Base-by-base conservation (phyloP, 257 asterid species). In the Nyctanthes arbortristis region DNA sequence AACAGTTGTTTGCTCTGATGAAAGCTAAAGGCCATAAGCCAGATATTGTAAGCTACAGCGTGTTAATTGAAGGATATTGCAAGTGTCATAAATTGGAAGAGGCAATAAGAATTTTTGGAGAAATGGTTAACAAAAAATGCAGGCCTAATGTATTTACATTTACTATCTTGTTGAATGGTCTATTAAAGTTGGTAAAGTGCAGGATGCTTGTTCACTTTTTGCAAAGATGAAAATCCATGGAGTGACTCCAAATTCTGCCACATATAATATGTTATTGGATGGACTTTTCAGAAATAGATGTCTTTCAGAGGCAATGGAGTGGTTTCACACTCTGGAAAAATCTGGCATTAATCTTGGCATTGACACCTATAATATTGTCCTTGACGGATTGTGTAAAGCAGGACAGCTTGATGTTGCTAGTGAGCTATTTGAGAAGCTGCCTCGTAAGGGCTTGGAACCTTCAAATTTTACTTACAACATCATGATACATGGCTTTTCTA, bases 371-470 rank as follows among this genome's bases (percentile, higher is more conserved):
- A 87, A 84, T 78, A 74, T 82, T 61, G 73, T 84, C 2, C 84
- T 82, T 61, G 79, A 73, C 39, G 96, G 96, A 18, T 72, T 86
- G 36, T 83, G 91, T 75, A 87, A 81, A 79, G 67, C n/a, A 82
- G 84, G 87, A 86, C 43, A 61, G 91, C 83, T 84, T 31, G 75
- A 84, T 76, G 91, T 88, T 49, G 79, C 81, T 49, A 84, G 91
- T 78, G 80, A 62, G 66, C 59, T 52, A 8, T 87, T 87, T 11
- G 79, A 78, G 52, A 63, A 84, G 34, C n/a, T n/a, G n/a, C n/a
- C n/a, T n/a, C n/a, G n/a, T n/a, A n/a, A n/a, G n/a, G n/a, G n/a
- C n/a, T n/a, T n/a, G n/a, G n/a, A n/a, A n/a, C n/a, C n/a, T n/a
- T n/a, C n/a, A n/a, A n/a, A n/a, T n/a, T n/a, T n/a, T n/a, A n/a